These are phyloP conservation scores for Bruguiera parviflora DNA, from an alignment of 345 rosid species.

Conservation along the genomic window DNA sequence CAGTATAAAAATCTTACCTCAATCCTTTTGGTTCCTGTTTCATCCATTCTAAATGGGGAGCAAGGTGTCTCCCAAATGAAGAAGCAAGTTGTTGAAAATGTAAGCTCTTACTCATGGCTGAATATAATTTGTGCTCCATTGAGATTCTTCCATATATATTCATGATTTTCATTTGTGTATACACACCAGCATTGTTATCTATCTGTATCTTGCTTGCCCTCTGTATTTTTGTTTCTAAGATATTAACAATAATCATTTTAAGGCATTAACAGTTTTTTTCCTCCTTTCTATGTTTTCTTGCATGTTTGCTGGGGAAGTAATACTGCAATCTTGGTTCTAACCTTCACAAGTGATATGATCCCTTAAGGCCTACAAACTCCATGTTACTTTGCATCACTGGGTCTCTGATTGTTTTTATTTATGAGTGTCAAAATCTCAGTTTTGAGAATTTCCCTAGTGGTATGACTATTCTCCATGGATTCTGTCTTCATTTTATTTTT, in stretches of 20 bases:
- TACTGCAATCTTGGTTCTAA: no score
- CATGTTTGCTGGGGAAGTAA: no score
- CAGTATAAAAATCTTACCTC: slow-evolving; percentile 69
- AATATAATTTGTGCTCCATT: not conserved
- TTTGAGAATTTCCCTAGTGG: not conserved
- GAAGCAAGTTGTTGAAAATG: slow-evolving; percentile 76
- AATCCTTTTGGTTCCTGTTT: slow-evolving; percentile 68
- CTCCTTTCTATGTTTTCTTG: no score
- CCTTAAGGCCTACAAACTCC: not conserved
- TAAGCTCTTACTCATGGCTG: slow-evolving; percentile 33
- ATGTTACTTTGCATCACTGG: not conserved
- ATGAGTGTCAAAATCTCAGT: not conserved
- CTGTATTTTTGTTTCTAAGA: no score
- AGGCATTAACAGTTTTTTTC: no score
- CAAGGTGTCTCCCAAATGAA: slow-evolving; percentile 68
- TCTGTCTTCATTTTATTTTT: not conserved
- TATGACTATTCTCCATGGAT: not conserved
- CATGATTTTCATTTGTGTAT: no score
- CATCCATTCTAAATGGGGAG: slow-evolving; percentile 71
- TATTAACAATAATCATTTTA: no score
- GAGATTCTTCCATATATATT: slow-evolving; percentile 3
- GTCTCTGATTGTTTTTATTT: not conserved
- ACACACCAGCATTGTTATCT: no score
- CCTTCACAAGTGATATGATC: no score
- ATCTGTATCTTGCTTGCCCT: no score